These are phyloP conservation scores for Hondaea fermentalgiana DNA, from an alignment of 108 stramenopile species.

Conservation along the genomic window DNA sequence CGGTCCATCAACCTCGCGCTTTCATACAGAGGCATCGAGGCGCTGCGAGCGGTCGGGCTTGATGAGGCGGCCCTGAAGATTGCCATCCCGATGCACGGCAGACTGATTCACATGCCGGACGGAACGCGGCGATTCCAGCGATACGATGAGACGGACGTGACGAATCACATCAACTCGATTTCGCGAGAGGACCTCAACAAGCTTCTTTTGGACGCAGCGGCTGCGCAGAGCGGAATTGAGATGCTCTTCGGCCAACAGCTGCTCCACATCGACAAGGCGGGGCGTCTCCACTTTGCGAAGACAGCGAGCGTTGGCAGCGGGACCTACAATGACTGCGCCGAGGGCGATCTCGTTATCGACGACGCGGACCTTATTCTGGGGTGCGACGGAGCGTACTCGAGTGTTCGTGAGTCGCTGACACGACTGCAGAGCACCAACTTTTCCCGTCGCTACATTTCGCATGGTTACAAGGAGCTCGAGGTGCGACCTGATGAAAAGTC, in stretches of 20 bases:
- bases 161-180: constrained; percentile 16
- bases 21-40: constrained; percentile 19
- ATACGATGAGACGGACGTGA: constrained; percentile 24
- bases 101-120: constrained; percentile 25
- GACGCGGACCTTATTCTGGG: constrained; percentile 45
- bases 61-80: not conserved
- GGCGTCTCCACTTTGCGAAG: not conserved
- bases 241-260: constrained; percentile 9
- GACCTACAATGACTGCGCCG: not conserved
- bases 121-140: constrained; percentile 6
- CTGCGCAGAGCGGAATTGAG: not conserved
- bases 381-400: constrained; percentile 62
- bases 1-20: constrained; percentile 38
- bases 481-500: constrained; percentile 36
- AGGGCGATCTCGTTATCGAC: not conserved
- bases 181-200: constrained; percentile 21
- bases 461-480: constrained; percentile 59
- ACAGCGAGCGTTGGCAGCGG: not conserved
- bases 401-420: constrained; percentile 48
- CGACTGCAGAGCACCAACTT: not conserved
- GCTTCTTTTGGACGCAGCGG: constrained; percentile 1
- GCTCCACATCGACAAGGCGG: not conserved
- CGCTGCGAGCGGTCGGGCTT: constrained; percentile 17
- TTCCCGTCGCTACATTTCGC: constrained; percentile 20
- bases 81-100: constrained; percentile 11